Base-by-base conservation (phyloP, 1,284 basidiomycete genomes). In the Moesziomyces antarcticus region DNA sequence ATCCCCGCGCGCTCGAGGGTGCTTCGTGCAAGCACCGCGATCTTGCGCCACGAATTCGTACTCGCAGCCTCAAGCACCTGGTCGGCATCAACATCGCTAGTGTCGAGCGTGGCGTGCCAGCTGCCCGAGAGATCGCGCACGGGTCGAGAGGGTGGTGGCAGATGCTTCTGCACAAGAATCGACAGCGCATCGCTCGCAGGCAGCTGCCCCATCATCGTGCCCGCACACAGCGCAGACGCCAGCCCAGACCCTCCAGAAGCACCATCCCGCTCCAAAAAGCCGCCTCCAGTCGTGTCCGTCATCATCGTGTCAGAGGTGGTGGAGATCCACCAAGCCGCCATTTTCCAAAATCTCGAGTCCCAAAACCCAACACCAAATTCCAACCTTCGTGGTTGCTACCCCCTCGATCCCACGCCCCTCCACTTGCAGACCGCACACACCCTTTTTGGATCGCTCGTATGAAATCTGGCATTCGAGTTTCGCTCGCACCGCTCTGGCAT, bases 101-200 rank as follows among this genome's bases (percentile, higher is more conserved):
- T 30, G 30, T 30, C 8, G 30, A 30, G 30, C 6, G 5, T 30
- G 30, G 30, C 8, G 11, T 30, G 30, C 61, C 72, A 77, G 0
- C 48, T 11, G 0, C 72, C 72, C 1, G 58, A 60, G 1, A 71
- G 61, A 20, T 77, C 71, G 24, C 74, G 70, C 2, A 41, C 49
- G 4, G 72, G 72, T 18, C 75, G 64, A 1, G 64, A 10, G 43
- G 72, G 61, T 2, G 68, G 56, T 5, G 72, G 62, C 1, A 74
- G 57, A 40, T 77, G 75, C 37, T 77, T 77, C 37, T 58, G 56
- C 3, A 77, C 56, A 9, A 77, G 47, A 5, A 54, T 52, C 0
- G 61, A 52, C 20, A 77, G 62, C 18, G 72, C 56, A 41, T 77
- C 75, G 5, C 65, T 68, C 5, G 60, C 64, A 1, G 73, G 73